Conservation (phyloP, 352 stramenopile species). For the Phytophthora macrochlamydospora region DNA sequence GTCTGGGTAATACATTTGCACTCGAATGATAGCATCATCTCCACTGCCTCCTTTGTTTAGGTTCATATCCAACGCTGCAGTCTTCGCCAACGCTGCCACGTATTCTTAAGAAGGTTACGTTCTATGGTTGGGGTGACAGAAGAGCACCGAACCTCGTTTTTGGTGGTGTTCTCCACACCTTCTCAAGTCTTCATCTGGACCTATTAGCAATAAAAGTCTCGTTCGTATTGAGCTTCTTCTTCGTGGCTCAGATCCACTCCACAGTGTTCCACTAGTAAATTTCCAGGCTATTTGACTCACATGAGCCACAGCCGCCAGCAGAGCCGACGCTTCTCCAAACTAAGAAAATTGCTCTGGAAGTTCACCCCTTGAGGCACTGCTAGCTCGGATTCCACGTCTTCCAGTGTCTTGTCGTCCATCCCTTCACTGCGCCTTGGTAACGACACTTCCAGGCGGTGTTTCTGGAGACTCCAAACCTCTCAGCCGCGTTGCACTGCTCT, state of each 20-base stretch:
- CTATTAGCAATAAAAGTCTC: conserved; percentile 8
- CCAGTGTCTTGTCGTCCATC: too few relatives aligned
- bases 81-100: not conserved
- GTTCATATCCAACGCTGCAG: not conserved
- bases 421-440: too few relatives aligned
- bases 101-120: not conserved
- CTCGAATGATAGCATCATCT: not conserved
- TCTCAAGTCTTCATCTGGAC: not conserved
- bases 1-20: not conserved
- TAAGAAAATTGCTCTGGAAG: conserved; percentile 8
- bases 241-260: conserved; percentile 17
- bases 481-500: too few relatives aligned
- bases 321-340: conserved; percentile 27
- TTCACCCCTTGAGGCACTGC: not conserved
- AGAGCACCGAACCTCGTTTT: not conserved
- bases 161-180: not conserved
- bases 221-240: conserved; percentile 21
- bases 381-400: too few relatives aligned
- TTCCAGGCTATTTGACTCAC: conserved; percentile 31
- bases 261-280: conserved; percentile 32
- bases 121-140: not conserved
- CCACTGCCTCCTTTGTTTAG: not conserved
- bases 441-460: too few relatives aligned
- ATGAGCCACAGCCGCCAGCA: conserved; percentile 31
- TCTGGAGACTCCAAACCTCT: too few relatives aligned